Conservation (phyloP, 2,329 filamentous ascomycete species). For the Westerdykella aurantiaca region DNA sequence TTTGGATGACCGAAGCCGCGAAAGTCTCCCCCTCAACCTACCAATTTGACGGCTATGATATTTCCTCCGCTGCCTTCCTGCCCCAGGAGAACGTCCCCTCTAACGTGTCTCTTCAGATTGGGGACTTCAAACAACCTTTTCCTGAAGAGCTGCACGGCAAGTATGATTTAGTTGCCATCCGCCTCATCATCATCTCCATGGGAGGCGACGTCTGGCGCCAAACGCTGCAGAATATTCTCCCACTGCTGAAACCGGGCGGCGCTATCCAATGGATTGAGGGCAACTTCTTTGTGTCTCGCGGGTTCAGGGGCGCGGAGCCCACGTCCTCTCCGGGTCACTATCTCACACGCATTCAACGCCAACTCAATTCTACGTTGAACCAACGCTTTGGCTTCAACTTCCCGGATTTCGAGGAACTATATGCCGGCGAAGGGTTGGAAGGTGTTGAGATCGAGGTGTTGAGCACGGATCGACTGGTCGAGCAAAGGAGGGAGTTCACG, state of each 20-base stretch:
- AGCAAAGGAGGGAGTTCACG: constrained; percentile 23
- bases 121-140: constrained; percentile 25
- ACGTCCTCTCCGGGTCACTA: constrained; percentile 12
- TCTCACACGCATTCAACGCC: constrained; percentile 15
- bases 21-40: constrained; percentile 15
- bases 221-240: constrained; percentile 18
- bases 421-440: constrained; percentile 13
- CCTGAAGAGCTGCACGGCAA: constrained; percentile 19
- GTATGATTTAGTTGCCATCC: constrained; percentile 29
- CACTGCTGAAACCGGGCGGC: constrained; percentile 26
- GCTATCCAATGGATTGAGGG: constrained; percentile 27
- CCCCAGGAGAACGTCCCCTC: constrained; percentile 10
- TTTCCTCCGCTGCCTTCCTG: constrained; percentile 19
- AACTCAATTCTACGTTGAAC: constrained; percentile 17
- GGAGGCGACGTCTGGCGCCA: constrained; percentile 18
- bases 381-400: constrained; percentile 22
- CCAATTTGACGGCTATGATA: constrained; percentile 26
- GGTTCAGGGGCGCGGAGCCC: constrained; percentile 11
- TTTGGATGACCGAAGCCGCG: constrained; percentile 24
- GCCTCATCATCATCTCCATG: constrained; percentile 25
- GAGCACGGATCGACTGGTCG: constrained; percentile 21
- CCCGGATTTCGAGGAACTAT: constrained; percentile 14
- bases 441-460: constrained; percentile 20
- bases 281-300: constrained; percentile 19
- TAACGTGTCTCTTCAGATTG: constrained; percentile 18